Evolutionary conservation across 2,329 filamentous ascomycete species (phyloP), one percentile per base, ranked within the genome.

Genomic region (Thelonectria olida): DNA sequence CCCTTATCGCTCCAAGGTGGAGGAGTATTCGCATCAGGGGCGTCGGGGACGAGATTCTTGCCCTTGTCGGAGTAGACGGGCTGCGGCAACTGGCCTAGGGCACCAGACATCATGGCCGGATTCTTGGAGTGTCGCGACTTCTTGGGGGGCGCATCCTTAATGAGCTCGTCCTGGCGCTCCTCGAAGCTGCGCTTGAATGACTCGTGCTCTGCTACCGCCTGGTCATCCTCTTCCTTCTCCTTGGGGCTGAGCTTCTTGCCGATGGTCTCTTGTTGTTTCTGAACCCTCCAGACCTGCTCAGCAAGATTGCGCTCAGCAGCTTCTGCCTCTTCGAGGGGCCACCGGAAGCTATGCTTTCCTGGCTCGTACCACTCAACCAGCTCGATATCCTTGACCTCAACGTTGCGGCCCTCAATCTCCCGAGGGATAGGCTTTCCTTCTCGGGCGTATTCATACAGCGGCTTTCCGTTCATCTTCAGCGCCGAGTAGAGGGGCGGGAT

Each of bases 371-470:
- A 99, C 74, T 97, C 92, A 7, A 96, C 73, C 60, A 98, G 77
- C 75, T 96, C 92, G 68, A 97, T 77, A 36, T 93, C 86, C 47
- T 85, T 78, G 1, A 97, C 92, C 53, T 92, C 88, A 38, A 98
- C 92, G 2, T 91, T 86, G 58, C 95, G 83, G 54, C 91, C 88
- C 74, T 93, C 84, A 61, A 99, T 96, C 75, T 97, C 91, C 57
- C 90, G 84, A 0, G 96, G 96, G 15, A 97, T 90, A 34, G 92
- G 88, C 73, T 91, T 93, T 15, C 96, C 96, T 75, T 94, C 92
- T 49, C 96, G 86, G 19, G 96, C 96, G 77, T 98, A 98, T 79
- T 99, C 94, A 75, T 99, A 99, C 49, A 97, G 84, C 31, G 92
- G 91, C 82, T 97, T 97, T 2, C 96, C 96, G 68, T 97, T 88